phyloP scores from a whole-genome alignment of 768 basidiomycete genomes.

The Lactarius vividus region DNA sequence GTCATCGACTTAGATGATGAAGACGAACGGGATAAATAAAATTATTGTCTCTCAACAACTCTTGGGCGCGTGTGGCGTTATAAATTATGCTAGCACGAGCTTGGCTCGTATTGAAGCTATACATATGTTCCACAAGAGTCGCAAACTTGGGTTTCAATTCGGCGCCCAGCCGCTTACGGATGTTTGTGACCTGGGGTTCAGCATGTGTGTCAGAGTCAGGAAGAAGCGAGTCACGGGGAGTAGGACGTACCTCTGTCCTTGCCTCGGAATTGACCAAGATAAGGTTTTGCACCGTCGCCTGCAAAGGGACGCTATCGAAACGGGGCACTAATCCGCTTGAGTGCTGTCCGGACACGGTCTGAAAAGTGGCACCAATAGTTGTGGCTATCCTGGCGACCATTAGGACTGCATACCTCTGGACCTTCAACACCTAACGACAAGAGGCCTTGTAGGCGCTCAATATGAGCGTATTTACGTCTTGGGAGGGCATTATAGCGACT shows the following conservation, averaged over 20 bases:
- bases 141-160: conserved; percentile 5
- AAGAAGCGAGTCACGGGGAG: not conserved
- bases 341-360: not conserved
- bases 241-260: not conserved
- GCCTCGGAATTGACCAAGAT: not conserved
- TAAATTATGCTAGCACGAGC: not conserved
- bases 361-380: not conserved
- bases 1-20: not conserved
- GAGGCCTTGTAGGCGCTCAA: too few species aligned
- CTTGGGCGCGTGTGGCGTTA: conserved; percentile 2
- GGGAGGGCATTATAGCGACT: too few species aligned
- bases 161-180: not conserved
- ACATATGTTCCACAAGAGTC: conserved; percentile 9
- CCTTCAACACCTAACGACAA: not conserved
- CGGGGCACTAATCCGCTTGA: not conserved
- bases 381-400: not conserved
- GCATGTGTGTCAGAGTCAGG: not conserved
- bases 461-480: too few species aligned
- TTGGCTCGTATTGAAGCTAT: conserved; percentile 2
- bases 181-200: not conserved
- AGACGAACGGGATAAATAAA: conserved; percentile 13
- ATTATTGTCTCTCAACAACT: conserved; percentile 4
- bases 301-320: not conserved
- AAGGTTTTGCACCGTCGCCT: not conserved
- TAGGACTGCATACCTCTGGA: not conserved